A percentile compares a stretch with the other conserved stretches of the same genome.
Evolutionary conservation across 768 basidiomycete species (phyloP).

Genomic region (Suillus bovinus): DNA sequence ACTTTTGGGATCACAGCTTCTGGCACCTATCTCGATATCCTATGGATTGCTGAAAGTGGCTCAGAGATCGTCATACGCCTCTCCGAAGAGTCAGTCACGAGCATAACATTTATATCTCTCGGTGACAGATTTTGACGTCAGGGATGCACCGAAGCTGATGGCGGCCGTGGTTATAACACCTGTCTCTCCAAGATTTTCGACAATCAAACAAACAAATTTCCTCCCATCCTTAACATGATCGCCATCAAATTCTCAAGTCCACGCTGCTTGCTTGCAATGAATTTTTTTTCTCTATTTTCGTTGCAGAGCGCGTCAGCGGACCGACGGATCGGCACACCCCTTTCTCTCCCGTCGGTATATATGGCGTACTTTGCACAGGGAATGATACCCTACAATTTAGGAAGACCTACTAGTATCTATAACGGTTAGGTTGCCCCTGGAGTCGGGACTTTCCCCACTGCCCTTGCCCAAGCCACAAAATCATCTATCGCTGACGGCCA

Average conservation of each 20-base stretch:
- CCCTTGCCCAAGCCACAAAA: conserved; percentile 69
- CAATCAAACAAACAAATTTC: conserved; percentile 30
- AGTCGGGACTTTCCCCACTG: background rate
- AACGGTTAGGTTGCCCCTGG: background rate
- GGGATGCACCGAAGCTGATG: conserved; percentile 25
- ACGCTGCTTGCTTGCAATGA: background rate
- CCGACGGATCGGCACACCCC: background rate
- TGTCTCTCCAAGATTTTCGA: conserved; percentile 23
- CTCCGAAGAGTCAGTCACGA: conserved; percentile 15
- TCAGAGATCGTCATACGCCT: conserved; percentile 21
- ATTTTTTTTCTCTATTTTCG: background rate
- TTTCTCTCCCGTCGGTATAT: conserved; percentile 1
- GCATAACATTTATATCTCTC: conserved; percentile 13
- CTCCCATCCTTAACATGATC: conserved; percentile 28
- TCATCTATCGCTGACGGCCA: conserved; percentile 90
- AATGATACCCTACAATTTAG: background rate
- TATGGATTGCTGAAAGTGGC: conserved; percentile 43
- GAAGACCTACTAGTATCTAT: background rate
- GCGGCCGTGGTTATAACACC: conserved; percentile 27
- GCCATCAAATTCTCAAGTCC: background rate
- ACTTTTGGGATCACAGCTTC: conserved; percentile 56
- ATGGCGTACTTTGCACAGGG: conserved; percentile 1
- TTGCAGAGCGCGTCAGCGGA: background rate
- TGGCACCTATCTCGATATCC: conserved; percentile 55
- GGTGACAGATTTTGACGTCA: conserved; percentile 11